phyloP scores from a whole-genome alignment of 352 stramenopile genomes.

The Phytopythium sindhum region DNA sequence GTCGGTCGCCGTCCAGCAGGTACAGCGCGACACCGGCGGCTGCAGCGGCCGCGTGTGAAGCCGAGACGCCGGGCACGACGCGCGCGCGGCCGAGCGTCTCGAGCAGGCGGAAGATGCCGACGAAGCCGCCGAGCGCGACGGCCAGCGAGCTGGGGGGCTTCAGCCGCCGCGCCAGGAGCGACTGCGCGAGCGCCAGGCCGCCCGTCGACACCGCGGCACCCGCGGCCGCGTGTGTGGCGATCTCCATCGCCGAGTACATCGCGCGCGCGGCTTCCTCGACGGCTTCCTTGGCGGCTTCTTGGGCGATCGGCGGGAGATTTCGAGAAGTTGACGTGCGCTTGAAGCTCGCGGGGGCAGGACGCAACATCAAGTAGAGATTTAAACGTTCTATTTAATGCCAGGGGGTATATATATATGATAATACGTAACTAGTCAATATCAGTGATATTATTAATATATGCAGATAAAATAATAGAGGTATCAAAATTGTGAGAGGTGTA shows the following conservation, averaged over 20 bases:
- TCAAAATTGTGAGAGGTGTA: no score
- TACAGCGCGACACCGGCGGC: conserved; percentile 32
- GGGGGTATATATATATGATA: neutral
- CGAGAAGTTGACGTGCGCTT: no score
- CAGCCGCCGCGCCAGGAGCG: conserved; percentile 35
- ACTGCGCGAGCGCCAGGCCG: conserved; percentile 30
- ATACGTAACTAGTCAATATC: neutral
- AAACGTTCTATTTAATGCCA: neutral
- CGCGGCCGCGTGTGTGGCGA: conserved; percentile 33
- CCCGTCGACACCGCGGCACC: conserved; percentile 34
- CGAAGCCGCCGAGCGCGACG: conserved; percentile 11
- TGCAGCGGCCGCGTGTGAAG: conserved; percentile 37
- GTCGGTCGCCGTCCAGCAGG: conserved; percentile 44
- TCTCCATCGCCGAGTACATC: conserved; percentile 18
- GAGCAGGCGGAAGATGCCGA: conserved; percentile 44
- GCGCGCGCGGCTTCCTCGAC: no score
- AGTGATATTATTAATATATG: neutral
- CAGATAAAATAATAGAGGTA: neutral
- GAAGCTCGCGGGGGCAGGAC: neutral
- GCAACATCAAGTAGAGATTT: neutral
- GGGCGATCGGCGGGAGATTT: no score
- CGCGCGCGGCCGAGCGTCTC: conserved; percentile 27
- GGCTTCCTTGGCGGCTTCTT: no score
- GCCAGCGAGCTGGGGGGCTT: conserved; percentile 41
- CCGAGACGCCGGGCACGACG: conserved; percentile 8